Evolutionary conservation across 192 early-diverging fungal genomes (phyloP).

Genomic region (Endogone sp.): DNA sequence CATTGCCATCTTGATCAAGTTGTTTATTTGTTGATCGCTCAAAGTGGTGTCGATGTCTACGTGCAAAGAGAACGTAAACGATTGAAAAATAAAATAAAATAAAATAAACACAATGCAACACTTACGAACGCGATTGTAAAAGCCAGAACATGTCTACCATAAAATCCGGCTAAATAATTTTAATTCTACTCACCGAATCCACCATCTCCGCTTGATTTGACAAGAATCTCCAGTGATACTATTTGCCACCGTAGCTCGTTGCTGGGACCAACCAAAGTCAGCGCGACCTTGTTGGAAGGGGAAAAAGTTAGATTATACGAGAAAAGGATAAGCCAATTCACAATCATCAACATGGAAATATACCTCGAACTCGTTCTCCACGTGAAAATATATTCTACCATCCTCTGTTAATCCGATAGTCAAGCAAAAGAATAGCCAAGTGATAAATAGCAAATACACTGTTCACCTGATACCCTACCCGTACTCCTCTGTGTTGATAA

Average conservation of each 20-base stretch:
- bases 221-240: slow-evolving; percentile 65
- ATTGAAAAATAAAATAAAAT: neutral
- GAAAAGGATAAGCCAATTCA: no score
- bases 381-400: slow-evolving; percentile 71
- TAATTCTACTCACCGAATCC: slow-evolving; percentile 23
- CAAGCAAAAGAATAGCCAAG: slow-evolving; percentile 1
- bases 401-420: slow-evolving; percentile 26
- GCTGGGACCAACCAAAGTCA: slow-evolving; percentile 66
- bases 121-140: no score
- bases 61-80: neutral
- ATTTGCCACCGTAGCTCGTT: slow-evolving; percentile 63
- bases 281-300: slow-evolving; percentile 29
- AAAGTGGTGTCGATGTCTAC: slow-evolving; percentile 50
- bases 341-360: no score
- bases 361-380: slow-evolving; percentile 72
- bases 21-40: slow-evolving; percentile 46
- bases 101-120: no score
- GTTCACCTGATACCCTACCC: no score
- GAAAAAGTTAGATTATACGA: no score
- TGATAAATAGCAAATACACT: neutral
- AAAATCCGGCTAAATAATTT: no score
- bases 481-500: no score
- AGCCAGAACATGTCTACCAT: no score
- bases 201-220: slow-evolving; percentile 41
- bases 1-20: slow-evolving; percentile 40